phyloP scores from a whole-genome alignment of 2,329 filamentous ascomycete species.

The Cladosporium sp. region DNA sequence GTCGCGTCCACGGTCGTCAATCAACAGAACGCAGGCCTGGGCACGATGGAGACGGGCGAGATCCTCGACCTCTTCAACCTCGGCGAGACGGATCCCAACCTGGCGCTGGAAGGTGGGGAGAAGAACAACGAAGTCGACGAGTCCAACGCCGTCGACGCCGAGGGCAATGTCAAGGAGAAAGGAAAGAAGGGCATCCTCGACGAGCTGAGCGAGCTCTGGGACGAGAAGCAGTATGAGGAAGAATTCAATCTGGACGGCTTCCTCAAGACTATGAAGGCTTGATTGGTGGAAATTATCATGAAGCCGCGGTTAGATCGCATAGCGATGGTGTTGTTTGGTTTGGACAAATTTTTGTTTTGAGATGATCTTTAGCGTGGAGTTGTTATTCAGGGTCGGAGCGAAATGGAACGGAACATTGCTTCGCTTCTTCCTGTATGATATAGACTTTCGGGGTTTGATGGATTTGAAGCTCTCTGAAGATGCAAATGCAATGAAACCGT shows the following conservation, averaged over 20 bases:
- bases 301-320: neutral
- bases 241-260: constrained; percentile 96
- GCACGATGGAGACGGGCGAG: constrained; percentile 97
- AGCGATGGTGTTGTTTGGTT: neutral
- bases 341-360: neutral
- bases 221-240: constrained; percentile 96
- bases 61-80: constrained; percentile 96
- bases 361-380: too few relatives aligned
- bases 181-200: constrained; percentile 97
- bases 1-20: constrained; percentile 98
- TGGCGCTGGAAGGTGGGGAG: constrained; percentile 30
- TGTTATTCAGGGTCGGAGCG: too few relatives aligned
- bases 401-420: too few relatives aligned
- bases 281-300: neutral
- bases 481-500: too few relatives aligned
- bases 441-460: too few relatives aligned
- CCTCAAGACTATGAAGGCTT: constrained; percentile 72
- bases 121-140: constrained; percentile 71
- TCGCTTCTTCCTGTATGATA: too few relatives aligned
- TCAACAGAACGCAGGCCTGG: constrained; percentile 93
- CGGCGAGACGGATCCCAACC: constrained; percentile 59
- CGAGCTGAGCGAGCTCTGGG: constrained; percentile 93
- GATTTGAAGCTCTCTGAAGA: too few relatives aligned
- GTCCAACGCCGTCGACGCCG: constrained; percentile 69
- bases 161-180: constrained; percentile 86